Percentiles rank a stretch among this genome's conserved stretches.
Evolutionary conservation across 306 rosid species (phyloP).

Genomic region (Quercus gilva): DNA sequence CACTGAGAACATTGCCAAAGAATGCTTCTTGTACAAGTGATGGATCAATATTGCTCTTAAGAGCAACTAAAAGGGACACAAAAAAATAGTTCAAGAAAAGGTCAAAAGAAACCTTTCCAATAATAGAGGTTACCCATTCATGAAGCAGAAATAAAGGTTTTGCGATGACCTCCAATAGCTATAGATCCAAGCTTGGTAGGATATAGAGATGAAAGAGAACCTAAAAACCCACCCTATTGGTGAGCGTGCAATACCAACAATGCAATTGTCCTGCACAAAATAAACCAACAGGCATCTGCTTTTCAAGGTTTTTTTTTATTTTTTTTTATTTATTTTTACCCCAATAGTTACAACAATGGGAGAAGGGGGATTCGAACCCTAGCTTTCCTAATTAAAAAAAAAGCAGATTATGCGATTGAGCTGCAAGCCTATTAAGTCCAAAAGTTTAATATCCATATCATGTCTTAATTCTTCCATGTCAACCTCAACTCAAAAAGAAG

Average conservation of each 20-base stretch:
- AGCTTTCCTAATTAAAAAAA: too few species aligned
- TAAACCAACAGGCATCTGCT: neutral
- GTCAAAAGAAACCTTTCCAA: neutral
- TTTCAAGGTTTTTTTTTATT: neutral
- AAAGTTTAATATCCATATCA: neutral
- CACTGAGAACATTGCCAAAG: slow-evolving; percentile 95
- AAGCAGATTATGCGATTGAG: too few species aligned
- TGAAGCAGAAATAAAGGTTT: slow-evolving; percentile 3
- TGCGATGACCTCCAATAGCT: slow-evolving; percentile 69
- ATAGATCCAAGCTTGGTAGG: slow-evolving; percentile 92
- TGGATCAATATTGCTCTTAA: slow-evolving; percentile 91
- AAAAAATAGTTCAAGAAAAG: neutral
- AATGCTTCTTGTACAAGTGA: slow-evolving; percentile 82
- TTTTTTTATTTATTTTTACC: too few species aligned
- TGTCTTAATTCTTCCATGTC: neutral
- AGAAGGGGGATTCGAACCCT: too few species aligned
- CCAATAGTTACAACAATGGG: too few species aligned
- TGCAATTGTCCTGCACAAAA: slow-evolving; percentile 71
- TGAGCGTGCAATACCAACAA: slow-evolving; percentile 94
- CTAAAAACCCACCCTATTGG: slow-evolving; percentile 95
- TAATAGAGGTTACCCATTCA: neutral
- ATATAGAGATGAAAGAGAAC: slow-evolving; percentile 74
- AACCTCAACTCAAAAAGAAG: too few species aligned
- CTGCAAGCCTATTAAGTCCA: slow-evolving; percentile 2
- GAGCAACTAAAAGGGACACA: slow-evolving; percentile 61